Conservation (phyloP, 306 rosid species). For the Vigna reflexopilosa region DNA sequence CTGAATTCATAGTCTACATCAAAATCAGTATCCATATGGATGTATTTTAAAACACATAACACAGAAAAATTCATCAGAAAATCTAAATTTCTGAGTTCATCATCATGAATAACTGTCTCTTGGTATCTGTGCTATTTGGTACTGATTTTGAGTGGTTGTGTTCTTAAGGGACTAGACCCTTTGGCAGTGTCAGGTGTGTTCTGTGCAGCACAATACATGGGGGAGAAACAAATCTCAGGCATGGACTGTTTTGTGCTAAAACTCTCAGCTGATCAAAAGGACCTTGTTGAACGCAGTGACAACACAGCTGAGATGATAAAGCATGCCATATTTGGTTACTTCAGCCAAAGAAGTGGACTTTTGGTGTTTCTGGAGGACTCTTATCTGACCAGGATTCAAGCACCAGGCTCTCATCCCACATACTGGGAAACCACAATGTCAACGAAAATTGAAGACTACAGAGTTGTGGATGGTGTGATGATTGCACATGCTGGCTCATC, state of each 20-base stretch:
- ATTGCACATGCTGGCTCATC: slow-evolving; percentile 84
- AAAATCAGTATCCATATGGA: no score
- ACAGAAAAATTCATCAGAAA: no score
- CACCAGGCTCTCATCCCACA: slow-evolving; percentile 79
- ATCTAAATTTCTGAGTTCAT: no score
- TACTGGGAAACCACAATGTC: slow-evolving; percentile 99
- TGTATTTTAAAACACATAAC: no score
- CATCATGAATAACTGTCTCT: neutral
- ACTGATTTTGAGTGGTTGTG: slow-evolving; percentile 17
- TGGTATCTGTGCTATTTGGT: neutral
- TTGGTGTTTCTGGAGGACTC: slow-evolving; percentile 81
- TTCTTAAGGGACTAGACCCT: slow-evolving; percentile 79
- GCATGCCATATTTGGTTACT: slow-evolving; percentile 82
- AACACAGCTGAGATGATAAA: slow-evolving; percentile 95
- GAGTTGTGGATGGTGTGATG: slow-evolving; percentile 76
- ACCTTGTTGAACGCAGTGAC: slow-evolving; percentile 76
- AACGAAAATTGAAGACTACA: slow-evolving; percentile 75
- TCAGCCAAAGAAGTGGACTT: slow-evolving; percentile 88
- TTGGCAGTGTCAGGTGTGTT: slow-evolving; percentile 78
- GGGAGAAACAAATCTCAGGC: slow-evolving; percentile 76
- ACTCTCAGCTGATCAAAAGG: slow-evolving; percentile 77
- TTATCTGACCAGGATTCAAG: slow-evolving; percentile 84
- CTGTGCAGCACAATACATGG: slow-evolving; percentile 80
- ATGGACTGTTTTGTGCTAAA: slow-evolving; percentile 81
- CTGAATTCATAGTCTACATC: neutral